phyloP scores from a whole-genome alignment of 768 basidiomycete species.

The Leccinellum rugosiceps region DNA sequence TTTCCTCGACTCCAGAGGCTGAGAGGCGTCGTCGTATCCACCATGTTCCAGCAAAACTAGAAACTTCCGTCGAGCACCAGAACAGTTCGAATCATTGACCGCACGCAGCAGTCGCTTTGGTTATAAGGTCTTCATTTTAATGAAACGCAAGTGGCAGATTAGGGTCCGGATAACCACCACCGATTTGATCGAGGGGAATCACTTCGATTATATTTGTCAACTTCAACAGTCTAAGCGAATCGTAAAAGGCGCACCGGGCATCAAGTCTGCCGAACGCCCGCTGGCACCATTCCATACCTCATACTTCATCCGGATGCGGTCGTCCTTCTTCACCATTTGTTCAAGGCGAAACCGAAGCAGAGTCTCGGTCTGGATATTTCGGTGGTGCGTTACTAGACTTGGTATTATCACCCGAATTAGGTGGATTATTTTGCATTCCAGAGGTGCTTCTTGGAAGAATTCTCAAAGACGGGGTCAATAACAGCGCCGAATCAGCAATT shows the following conservation, averaged over 20 bases:
- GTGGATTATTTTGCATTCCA: slow-evolving; percentile 2
- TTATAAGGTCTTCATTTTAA: slow-evolving; percentile 12
- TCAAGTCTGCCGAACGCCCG: slow-evolving; percentile 15
- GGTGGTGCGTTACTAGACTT: slow-evolving; percentile 2
- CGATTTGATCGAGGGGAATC: slow-evolving; percentile 15
- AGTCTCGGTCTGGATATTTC: slow-evolving; percentile 4
- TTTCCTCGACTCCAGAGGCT: slow-evolving; percentile 12
- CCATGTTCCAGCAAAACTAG: slow-evolving; percentile 12
- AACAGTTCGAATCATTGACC: slow-evolving; percentile 4
- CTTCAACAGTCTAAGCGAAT: background rate
- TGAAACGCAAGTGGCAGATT: slow-evolving; percentile 15
- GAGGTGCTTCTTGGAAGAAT: slow-evolving; percentile 3
- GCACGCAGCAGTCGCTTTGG: slow-evolving; percentile 7
- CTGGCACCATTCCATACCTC: slow-evolving; percentile 12
- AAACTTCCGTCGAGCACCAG: slow-evolving; percentile 5
- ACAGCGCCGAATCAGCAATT: slow-evolving; percentile 8
- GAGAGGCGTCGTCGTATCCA: slow-evolving; percentile 6
- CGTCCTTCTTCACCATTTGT: background rate
- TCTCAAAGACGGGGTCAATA: slow-evolving; percentile 10
- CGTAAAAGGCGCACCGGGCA: slow-evolving; percentile 14
- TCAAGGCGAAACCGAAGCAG: slow-evolving; percentile 7
- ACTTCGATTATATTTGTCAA: slow-evolving; percentile 17
- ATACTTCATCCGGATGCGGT: slow-evolving; percentile 8
- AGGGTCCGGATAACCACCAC: slow-evolving; percentile 22
- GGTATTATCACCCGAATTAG: slow-evolving; percentile 1